phyloP scores from a whole-genome alignment of 805 yeast genomes.

The Sungouiozyma ichnusensis region DNA sequence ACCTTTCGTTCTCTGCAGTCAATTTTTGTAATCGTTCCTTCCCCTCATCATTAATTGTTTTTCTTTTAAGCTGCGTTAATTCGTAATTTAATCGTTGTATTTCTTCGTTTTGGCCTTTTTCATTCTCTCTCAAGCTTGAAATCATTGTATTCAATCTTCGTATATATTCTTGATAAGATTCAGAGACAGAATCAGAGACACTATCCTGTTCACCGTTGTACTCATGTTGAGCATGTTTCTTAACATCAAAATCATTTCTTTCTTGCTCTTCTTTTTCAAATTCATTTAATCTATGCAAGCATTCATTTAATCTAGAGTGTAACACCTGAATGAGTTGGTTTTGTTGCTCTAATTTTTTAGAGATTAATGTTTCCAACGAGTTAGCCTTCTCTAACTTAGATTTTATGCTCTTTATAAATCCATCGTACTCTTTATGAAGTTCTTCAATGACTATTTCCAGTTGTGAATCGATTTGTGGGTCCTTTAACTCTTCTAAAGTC shows the following conservation, averaged over 20 bases:
- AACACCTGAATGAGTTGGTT: conserved; percentile 4
- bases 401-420: conserved; percentile 19
- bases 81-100: not conserved
- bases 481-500: conserved; percentile 1
- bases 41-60: not conserved
- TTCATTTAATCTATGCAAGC: not conserved
- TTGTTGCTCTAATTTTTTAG: conserved; percentile 17
- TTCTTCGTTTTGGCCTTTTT: not conserved
- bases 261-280: not conserved
- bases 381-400: conserved; percentile 14
- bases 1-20: not conserved
- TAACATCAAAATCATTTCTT: not conserved
- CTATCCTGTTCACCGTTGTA: no score
- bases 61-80: not conserved
- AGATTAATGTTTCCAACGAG: conserved; percentile 11
- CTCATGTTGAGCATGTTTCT: no score
- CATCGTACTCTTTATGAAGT: conserved; percentile 23
- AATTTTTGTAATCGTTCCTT: not conserved
- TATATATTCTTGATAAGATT: not conserved
- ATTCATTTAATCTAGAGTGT: not conserved
- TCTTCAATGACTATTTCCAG: conserved; percentile 22
- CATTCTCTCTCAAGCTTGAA: not conserved
- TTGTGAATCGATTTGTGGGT: conserved; percentile 10
- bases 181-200: not conserved
- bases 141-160: not conserved